Conservation (phyloP, 2,329 filamentous ascomycete species). For the Ophiosphaerella korrae region DNA sequence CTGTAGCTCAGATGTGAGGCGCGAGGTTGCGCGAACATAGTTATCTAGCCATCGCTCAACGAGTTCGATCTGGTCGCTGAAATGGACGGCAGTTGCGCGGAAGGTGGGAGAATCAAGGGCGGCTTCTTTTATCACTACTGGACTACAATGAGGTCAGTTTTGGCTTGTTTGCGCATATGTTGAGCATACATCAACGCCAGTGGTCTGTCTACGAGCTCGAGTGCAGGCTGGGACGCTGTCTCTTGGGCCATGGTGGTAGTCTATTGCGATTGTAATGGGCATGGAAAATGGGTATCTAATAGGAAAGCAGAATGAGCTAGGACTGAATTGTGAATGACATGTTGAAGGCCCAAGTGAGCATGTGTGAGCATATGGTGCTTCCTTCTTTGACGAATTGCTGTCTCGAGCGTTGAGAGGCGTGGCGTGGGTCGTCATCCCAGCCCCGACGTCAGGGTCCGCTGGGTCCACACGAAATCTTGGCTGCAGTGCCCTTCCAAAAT, state of each 20-base stretch:
- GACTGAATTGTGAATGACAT: slow-evolving; percentile 29
- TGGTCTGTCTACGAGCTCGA: slow-evolving; percentile 49
- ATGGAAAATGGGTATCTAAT: slow-evolving; percentile 8
- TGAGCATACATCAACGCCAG: slow-evolving; percentile 49
- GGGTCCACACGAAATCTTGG: slow-evolving; percentile 25
- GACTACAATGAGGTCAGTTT: slow-evolving; percentile 52
- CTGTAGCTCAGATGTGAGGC: slow-evolving; percentile 68
- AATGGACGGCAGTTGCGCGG: slow-evolving; percentile 83
- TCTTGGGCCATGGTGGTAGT: slow-evolving; percentile 43
- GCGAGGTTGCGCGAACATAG: slow-evolving; percentile 67
- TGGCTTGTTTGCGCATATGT: background rate
- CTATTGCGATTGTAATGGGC: background rate
- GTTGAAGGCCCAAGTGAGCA: slow-evolving; percentile 9
- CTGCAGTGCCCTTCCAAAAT: slow-evolving; percentile 27
- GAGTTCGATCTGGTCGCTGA: slow-evolving; percentile 86
- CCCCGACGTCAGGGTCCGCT: slow-evolving; percentile 26
- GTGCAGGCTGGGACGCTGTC: slow-evolving; percentile 32
- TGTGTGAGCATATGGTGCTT: slow-evolving; percentile 8
- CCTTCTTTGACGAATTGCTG: slow-evolving; percentile 11
- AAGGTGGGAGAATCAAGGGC: slow-evolving; percentile 96
- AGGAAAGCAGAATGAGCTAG: slow-evolving; percentile 12
- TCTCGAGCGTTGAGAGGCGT: slow-evolving; percentile 10
- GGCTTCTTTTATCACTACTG: slow-evolving; percentile 90
- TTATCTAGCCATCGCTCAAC: slow-evolving; percentile 90
- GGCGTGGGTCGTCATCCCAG: slow-evolving; percentile 23